Conservation (phyloP, 2,329 filamentous ascomycete species). For the Aureobasidium sp. region DNA sequence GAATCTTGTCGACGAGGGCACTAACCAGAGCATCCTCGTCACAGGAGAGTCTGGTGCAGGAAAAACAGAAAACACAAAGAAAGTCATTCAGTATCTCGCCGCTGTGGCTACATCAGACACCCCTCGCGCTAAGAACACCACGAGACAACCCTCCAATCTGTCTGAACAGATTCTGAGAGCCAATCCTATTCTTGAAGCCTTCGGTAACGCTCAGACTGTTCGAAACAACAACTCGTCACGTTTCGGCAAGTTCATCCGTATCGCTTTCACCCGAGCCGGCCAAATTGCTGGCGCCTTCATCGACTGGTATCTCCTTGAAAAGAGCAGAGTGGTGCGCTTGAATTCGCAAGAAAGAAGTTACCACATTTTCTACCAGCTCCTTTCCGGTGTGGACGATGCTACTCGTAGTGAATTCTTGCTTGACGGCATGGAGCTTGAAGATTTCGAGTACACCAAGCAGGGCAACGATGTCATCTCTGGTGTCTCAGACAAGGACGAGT, state of each 20-base stretch:
- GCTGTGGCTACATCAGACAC: slow-evolving; percentile 83
- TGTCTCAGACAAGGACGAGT: slow-evolving; percentile 84
- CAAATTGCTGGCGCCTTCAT: slow-evolving; percentile 94
- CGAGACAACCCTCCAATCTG: slow-evolving; percentile 67
- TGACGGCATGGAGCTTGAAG: slow-evolving; percentile 63
- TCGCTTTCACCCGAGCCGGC: slow-evolving; percentile 81
- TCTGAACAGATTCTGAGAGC: slow-evolving; percentile 94
- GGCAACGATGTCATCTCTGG: slow-evolving; percentile 88
- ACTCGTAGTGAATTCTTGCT: slow-evolving; percentile 72
- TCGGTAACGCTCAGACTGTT: slow-evolving; percentile 96
- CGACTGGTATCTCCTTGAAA: slow-evolving; percentile 96
- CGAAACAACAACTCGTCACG: slow-evolving; percentile 97
- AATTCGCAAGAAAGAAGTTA: slow-evolving; percentile 89
- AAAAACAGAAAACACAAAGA: slow-evolving; percentile 99
- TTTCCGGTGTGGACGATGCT: slow-evolving; percentile 67
- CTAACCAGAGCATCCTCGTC: slow-evolving; percentile 95
- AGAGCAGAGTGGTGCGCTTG: slow-evolving; percentile 89
- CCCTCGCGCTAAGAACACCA: slow-evolving; percentile 49
- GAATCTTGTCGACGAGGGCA: slow-evolving; percentile 86
- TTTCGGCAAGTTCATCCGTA: slow-evolving; percentile 97
- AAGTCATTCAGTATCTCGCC: slow-evolving; percentile 96
- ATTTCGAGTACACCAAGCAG: slow-evolving; percentile 85
- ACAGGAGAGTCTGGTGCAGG: slow-evolving; percentile 96
- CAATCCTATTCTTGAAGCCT: slow-evolving; percentile 95
- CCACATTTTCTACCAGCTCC: slow-evolving; percentile 92